phyloP scores from a whole-genome alignment of 495 filamentous ascomycete genomes.

The Xylaria longipes region DNA sequence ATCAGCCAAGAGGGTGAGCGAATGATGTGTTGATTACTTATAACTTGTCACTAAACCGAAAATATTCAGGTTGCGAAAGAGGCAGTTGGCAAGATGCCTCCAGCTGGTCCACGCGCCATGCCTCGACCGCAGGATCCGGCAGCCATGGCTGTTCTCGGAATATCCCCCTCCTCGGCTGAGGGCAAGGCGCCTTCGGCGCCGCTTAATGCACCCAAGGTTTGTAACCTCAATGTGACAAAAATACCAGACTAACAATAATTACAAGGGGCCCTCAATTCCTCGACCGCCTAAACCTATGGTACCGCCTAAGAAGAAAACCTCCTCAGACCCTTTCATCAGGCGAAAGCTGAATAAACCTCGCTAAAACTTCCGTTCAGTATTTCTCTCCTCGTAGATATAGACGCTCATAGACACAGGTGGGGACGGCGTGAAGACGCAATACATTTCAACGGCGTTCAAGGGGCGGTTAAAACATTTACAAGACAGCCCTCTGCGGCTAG shows the following conservation, averaged over 20 bases:
- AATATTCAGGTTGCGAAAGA: constrained; percentile 31
- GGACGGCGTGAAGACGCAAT: background rate
- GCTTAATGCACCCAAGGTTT: constrained; percentile 34
- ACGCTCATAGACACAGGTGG: background rate
- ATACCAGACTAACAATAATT: constrained; percentile 27
- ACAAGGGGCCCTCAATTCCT: constrained; percentile 31
- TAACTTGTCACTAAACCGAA: constrained; percentile 25
- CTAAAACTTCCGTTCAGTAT: constrained; percentile 1
- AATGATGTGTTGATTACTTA: background rate
- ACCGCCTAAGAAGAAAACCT: constrained; percentile 40
- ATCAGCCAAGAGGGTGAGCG: constrained; percentile 44
- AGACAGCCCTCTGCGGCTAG: background rate
- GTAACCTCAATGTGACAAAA: constrained; percentile 4
- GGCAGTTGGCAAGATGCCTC: constrained; percentile 22
- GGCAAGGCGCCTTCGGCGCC: constrained; percentile 18
- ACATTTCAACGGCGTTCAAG: constrained; percentile 22
- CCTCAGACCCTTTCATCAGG: constrained; percentile 31
- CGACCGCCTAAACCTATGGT: constrained; percentile 33
- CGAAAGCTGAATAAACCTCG: constrained; percentile 34
- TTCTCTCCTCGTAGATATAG: constrained; percentile 4
- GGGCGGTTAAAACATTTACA: background rate
- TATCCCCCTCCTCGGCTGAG: constrained; percentile 25
- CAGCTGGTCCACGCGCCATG: constrained; percentile 36
- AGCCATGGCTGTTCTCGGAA: constrained; percentile 37
- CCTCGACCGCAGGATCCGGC: constrained; percentile 37